Evolutionary conservation across 331 rosid genomes (phyloP), one percentile per base, ranked within the genome.

Genomic region (Prunus yedoensis): DNA sequence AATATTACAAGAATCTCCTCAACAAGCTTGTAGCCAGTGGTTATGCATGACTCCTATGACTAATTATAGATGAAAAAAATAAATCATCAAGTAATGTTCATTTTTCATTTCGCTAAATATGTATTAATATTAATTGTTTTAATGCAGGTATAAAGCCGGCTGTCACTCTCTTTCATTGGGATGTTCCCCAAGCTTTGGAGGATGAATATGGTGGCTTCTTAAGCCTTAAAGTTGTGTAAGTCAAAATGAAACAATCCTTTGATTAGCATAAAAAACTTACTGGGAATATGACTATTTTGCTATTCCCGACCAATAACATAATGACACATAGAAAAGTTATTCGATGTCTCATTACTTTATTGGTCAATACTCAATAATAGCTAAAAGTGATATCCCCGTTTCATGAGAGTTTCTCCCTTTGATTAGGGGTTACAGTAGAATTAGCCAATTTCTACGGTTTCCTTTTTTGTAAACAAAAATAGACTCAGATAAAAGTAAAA

Each of bases 111-210:
- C 4, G 14, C 14, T 46, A 47, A 47, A 10, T 47, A 47, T 10
- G 51, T 47, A 47, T 47, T 47, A 10, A 47, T 47, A 47, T 61
- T 32, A 50, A 13, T 52, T 35, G 51, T 57, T 12, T 49, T 32
- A 17, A 28, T 35, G 30, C 27, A 80, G 80, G 84, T 14, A 2
- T 81, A 46, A 43, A 4, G 11, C 83, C 87, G 13, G 66, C 50
- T 25, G 83, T 66, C 50, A 83, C 87, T 14, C 54, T 83, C 66
- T 83, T 83, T 6, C 87, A 83, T 30, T 83, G 81, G 81, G 83
- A 83, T 52, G 57, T 53, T 30, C 81, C 83, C 3, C 83, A 79
- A 52, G 50, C 75, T 5, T 58, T 83, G 30, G 77, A 79, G 59
- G 78, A 75, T 20, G 80, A 75, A 35, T 75, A 47, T 27, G 75